phyloP scores from a whole-genome alignment of 1,284 basidiomycete species.

The Tetrapyrgos nigripes region DNA sequence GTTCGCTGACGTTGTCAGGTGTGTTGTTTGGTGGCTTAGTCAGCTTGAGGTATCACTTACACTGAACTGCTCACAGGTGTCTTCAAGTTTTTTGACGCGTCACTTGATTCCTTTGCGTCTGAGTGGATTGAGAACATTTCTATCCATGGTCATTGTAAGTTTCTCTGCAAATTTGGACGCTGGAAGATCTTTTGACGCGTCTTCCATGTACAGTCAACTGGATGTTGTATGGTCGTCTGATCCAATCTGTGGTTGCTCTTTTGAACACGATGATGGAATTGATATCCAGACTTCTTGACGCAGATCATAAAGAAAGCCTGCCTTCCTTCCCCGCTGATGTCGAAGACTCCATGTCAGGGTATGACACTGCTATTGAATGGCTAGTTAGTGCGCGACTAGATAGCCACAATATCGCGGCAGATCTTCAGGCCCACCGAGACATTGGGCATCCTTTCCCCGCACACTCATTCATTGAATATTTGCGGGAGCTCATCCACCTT shows the following conservation, averaged over 20 bases:
- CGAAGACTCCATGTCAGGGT: slow-evolving; percentile 42
- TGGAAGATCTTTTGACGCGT: not conserved
- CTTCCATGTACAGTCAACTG: slow-evolving; percentile 58
- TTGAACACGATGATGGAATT: slow-evolving; percentile 40
- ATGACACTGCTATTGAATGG: slow-evolving; percentile 50
- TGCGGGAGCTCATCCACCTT: slow-evolving; percentile 47
- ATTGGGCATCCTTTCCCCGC: slow-evolving; percentile 64
- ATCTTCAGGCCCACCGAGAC: slow-evolving; percentile 56
- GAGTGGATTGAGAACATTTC: slow-evolving; percentile 66
- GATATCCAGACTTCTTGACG: slow-evolving; percentile 30
- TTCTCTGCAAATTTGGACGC: not conserved
- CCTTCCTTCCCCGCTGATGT: slow-evolving; percentile 30
- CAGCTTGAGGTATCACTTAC: not conserved
- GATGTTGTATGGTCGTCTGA: slow-evolving; percentile 56
- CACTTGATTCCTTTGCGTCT: slow-evolving; percentile 51
- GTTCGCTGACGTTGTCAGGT: slow-evolving; percentile 55
- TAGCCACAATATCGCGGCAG: slow-evolving; percentile 45
- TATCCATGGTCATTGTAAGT: slow-evolving; percentile 56
- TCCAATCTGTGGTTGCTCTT: slow-evolving; percentile 47
- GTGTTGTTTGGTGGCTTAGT: slow-evolving; percentile 18
- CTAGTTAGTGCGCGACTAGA: slow-evolving; percentile 25
- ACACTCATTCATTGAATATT: slow-evolving; percentile 54
- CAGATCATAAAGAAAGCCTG: slow-evolving; percentile 35
- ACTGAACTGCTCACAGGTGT: slow-evolving; percentile 43
- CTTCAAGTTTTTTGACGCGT: slow-evolving; percentile 53